Evolutionary conservation across 768 basidiomycete genomes (phyloP), one percentile per base, ranked within the genome.

Genomic region (Phaeotremella fagi): DNA sequence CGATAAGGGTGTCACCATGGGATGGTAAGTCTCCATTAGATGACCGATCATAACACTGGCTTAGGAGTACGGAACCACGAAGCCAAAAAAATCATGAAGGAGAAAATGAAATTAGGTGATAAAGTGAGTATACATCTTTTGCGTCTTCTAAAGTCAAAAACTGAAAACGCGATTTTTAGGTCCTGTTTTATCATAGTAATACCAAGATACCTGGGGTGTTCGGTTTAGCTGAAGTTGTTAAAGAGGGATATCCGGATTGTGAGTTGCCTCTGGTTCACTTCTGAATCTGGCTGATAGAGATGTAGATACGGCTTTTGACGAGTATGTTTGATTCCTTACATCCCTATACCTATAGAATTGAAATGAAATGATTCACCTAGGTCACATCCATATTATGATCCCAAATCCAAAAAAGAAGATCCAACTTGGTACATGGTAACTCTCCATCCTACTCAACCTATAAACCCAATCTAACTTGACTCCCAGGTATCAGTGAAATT

Each of bases 341-440:
- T 18, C 38, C 3, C 1, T 28, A 41, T 12, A 41, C 7, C 11
- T 20, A 41, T 14, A 14, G 11, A n/a, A 23, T 50, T 7, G 22
- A 18, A 3, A 25, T 12, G 26, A 2, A 18, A 41, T 28, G 31
- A 16, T 49, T 23, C 15, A 14, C 15, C 23, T 44, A 83, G 82
- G 12, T 48, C 73, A 16, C 89, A 94, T 73, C 90, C 90, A 2
- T 76, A 76, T 50, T 74, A 55, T 49, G 75, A 76, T 44, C 48
- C 64, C 0, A 92, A 92, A 82, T 82, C 89, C 1, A 79, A 88
- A 51, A 64, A 83, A 64, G 78, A 79, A 2, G 78, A 83, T 11
- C 91, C 91, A 1, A 87, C 81, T 68, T 97, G 91, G 91, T 91
- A 80, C 77, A 97, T 97, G 91, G 87, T 91, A 29, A 84, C 90